Evolutionary conservation across 495 filamentous ascomycete species (phyloP), one percentile per base, ranked within the genome.

Genomic region (Amorphotheca resinae): DNA sequence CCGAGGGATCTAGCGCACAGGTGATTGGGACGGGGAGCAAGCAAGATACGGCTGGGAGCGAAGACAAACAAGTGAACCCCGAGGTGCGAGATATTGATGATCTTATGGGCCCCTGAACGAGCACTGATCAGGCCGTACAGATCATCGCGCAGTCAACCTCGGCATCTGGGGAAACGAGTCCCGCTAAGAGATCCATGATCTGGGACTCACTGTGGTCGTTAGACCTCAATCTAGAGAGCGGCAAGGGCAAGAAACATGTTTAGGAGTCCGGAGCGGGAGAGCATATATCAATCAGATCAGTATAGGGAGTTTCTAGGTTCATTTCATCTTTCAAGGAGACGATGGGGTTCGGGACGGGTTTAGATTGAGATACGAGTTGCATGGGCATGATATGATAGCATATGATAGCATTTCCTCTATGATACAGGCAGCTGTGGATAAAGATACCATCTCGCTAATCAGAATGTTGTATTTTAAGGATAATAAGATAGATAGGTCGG

Each of bases 191-290:
- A 51, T 69, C 64, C 15, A 53, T 72, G 7, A 65, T 73, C 8
- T 73, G 70, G 71, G 70, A 72, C 48, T 62, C 63, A 12, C 59
- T 75, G n/a, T 75, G 71, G 69, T 44, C 38, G n/a, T 21, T 72
- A 26, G 69, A 73, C 46, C 55, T 67, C 14, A 51, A 43, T 41
- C 35, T 57, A 11, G 54, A 57, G 35, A 54, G 51, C 22, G 51
- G 54, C 12, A 57, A 51, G 38, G 44, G 45, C 21, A 53, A 50
- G 46, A 56, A 50, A 38, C 47, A 48, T n/a, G n/a, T n/a, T n/a
- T n/a, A n/a, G n/a, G n/a, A 37, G 16, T 30, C 35, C 38, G 33
- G 31, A 31, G 26, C 16, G n/a, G 17, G 38, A 38, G 36, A 38
- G 26, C 20, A 28, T 41, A 0, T 28, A 37, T 9, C 9, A 18